phyloP scores from a whole-genome alignment of 257 asterid genomes.

The Solanum clarkiae region DNA sequence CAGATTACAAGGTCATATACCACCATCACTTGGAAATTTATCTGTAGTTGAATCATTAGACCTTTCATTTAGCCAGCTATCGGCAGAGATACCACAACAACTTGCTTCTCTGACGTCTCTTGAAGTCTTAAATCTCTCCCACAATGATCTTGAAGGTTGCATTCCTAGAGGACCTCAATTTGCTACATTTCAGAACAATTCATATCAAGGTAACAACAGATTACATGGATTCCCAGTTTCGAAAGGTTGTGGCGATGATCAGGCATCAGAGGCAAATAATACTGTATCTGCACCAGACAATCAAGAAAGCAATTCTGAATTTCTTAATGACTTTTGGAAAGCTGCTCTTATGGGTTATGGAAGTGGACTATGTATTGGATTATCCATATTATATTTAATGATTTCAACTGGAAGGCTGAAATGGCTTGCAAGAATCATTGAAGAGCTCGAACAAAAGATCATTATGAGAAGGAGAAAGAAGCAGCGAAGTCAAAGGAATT shows the following conservation, averaged over 20 bases:
- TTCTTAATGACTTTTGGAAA: neutral
- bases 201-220: neutral
- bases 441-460: neutral
- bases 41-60: neutral
- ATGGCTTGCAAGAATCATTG: neutral
- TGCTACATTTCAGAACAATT: neutral
- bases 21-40: neutral
- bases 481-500: neutral
- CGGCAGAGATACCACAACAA: neutral
- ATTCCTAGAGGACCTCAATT: neutral
- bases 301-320: neutral
- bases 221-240: neutral
- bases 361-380: neutral
- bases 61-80: neutral
- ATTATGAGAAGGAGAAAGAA: neutral
- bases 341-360: neutral
- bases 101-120: neutral
- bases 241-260: neutral
- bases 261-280: neutral
- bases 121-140: neutral
- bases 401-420: neutral
- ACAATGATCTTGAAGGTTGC: neutral
- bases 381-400: neutral
- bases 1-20: neutral
- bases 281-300: neutral